Evolutionary conservation across 768 basidiomycete species (phyloP), one percentile per base, ranked within the genome.

Genomic region (Pisolithus tinctorius): DNA sequence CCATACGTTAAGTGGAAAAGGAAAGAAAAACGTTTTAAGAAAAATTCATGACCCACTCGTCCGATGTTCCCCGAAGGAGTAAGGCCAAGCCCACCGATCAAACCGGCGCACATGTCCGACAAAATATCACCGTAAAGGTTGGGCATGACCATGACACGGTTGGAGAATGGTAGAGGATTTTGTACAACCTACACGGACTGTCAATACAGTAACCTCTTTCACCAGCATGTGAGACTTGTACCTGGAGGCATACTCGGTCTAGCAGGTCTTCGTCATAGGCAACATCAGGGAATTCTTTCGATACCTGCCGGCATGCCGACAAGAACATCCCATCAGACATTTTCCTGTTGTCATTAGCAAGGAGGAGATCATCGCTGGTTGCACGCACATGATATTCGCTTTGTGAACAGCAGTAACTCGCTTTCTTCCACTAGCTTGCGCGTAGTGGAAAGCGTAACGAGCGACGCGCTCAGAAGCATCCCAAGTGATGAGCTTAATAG

Each of bases 301-400:
- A 86, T 38, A 99, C 91, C 59, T 92, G 86, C 50, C 96, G 86
- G 71, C 96, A 98, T 23, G 96, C 96, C 38, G 91, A 88, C 70
- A 99, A 75, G 80, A 99, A 99, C 93, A 98, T 96, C 55, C 96
- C 96, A 68, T 99, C 96, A 17, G 95, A 98, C 88, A 98, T 93
- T 85, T 97, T 97, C 93, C 93, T 96, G 63, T 27, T 17, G 45
- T 47, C 47, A 47, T 62, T 8, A 64, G 38, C 56, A 59, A 49
- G 30, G 51, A 46, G 51, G 31, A 31, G 27, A 37, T 30, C 20
- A 38, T 45, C 5, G 48, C 30, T 9, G 23, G 41, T 31, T 25
- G 23, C 17, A 72, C 87, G 52, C 57, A 93, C 95, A 98, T 98
- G 77, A 99, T 97, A 67, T 95, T 96, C 23, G 96, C 96, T 74